Base-by-base conservation (phyloP, 176 grass and related monocot genomes). In the Puccinellia tenuiflora region DNA sequence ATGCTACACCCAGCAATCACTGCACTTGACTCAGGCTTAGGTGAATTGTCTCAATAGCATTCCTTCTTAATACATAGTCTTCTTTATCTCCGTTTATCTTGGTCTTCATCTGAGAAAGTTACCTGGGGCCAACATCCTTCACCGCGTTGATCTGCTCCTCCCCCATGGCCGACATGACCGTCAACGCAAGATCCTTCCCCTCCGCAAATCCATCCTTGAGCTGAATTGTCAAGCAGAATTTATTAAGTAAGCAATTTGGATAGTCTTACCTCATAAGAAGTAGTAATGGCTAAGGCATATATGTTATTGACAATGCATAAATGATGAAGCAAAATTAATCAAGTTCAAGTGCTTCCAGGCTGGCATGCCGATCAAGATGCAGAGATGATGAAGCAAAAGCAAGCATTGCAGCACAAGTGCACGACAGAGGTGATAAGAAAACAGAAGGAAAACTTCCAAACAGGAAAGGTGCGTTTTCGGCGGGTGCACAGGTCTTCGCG, bases 111-210 rank as follows among this genome's bases (percentile, higher is more conserved):
- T 25, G 65, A 38, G 73, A 6, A 42, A 88, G 22, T 84, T 94
- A 94, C 80, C 88, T 94, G 34, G 89, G 88, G 22, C 88, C 92
- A 68, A 94, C 38, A 46, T 94, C 92, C 83, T 94, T 94, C 15
- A 94, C 45, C 0, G 84, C 89, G 14, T 81, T 89, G 77, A 94
- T 91, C 84, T 94, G 92, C 48, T 94, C 92, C 77, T 94, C 92
- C 14, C 89, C 92, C 92, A 94, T 94, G 16, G 92, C 80, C 47
- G 92, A 88, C 92, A 94, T 94, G 62, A 91, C 92, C 2, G 86
- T 85, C 73, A 94, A 79, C 22, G 86, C 89, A 20, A 94, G 53
- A 84, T 94, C 92, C 64, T 91, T 94, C 30, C 92, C 92, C 18
- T 85, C 86, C 4, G 34, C 86, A 82, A 94, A 94, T 54, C 92